Evolutionary conservation across 164 flowering plant species (phyloP).

Genomic region (Aristolochia californica): DNA sequence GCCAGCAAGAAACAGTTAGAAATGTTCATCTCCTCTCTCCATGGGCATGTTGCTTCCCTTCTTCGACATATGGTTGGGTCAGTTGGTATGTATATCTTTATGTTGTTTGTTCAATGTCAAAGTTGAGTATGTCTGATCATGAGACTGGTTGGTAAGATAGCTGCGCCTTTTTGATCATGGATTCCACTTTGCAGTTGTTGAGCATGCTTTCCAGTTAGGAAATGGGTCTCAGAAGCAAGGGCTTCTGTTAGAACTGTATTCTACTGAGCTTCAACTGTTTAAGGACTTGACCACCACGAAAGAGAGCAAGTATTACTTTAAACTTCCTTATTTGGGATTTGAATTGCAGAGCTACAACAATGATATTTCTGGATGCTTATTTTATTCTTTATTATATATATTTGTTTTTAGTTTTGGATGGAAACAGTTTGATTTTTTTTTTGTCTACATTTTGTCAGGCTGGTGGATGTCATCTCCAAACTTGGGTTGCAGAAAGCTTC

Average conservation of each 20-base stretch:
- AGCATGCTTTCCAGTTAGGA: constrained; percentile 78
- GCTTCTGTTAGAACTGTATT: constrained; percentile 69
- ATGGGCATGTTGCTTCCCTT: constrained; percentile 89
- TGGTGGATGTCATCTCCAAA: constrained; percentile 66
- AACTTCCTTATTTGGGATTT: not conserved
- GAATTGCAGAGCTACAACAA: not conserved
- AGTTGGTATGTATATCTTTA: constrained; percentile 46
- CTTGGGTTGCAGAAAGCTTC: constrained; percentile 62
- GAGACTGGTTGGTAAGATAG: no score
- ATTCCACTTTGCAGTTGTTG: constrained; percentile 49
- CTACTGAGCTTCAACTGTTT: constrained; percentile 83
- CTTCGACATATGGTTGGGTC: constrained; percentile 91
- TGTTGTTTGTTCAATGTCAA: no score
- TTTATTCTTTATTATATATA: not conserved
- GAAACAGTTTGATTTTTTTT: not conserved
- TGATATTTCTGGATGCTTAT: not conserved
- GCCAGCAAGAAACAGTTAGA: constrained; percentile 81
- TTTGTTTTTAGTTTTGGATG: not conserved
- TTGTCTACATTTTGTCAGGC: constrained; percentile 34
- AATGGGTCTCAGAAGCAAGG: constrained; percentile 76
- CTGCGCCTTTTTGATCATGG: not conserved
- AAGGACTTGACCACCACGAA: constrained; percentile 55
- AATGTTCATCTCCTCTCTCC: constrained; percentile 59
- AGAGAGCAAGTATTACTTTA: constrained; percentile 47
- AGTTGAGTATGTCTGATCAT: no score